Percentiles rank a stretch among this genome's conserved stretches.
phyloP scores from a whole-genome alignment of 495 filamentous ascomycete species.

The Xanthoparmelia taractica region DNA sequence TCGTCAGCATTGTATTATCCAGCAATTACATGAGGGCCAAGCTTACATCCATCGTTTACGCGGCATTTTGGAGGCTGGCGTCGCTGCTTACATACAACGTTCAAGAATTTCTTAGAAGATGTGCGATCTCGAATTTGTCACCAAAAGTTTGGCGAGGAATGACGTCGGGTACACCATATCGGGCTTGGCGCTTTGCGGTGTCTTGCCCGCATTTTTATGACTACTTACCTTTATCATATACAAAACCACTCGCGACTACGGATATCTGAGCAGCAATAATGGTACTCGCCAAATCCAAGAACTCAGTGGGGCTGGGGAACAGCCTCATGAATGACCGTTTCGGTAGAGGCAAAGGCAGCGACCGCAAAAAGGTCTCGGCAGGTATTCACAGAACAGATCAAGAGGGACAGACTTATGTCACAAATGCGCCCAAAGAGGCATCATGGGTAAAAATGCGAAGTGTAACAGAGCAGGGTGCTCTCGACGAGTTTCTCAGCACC shows the following conservation, averaged over 20 bases:
- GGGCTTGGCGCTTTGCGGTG: too few relatives aligned
- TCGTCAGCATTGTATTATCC: conserved; percentile 16
- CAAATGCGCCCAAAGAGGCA: conserved; percentile 62
- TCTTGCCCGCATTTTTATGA: too few relatives aligned
- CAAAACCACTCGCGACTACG: too few relatives aligned
- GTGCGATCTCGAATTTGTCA: too few relatives aligned
- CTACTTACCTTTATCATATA: too few relatives aligned
- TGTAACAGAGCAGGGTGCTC: conserved; percentile 91
- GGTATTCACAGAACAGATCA: conserved; percentile 52
- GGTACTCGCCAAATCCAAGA: conserved; percentile 94
- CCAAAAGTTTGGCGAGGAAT: too few relatives aligned
- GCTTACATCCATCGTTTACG: conserved; percentile 86
- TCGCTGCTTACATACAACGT: neutral
- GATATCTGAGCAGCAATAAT: conserved; percentile 47
- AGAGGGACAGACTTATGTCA: conserved; percentile 57
- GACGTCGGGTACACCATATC: too few relatives aligned
- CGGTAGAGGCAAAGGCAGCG: conserved; percentile 74
- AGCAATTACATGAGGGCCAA: neutral
- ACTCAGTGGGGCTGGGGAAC: conserved; percentile 83
- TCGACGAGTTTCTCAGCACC: conserved; percentile 79
- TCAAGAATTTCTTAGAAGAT: too few relatives aligned
- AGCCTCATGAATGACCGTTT: conserved; percentile 91
- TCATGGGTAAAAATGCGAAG: conserved; percentile 95
- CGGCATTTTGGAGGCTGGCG: conserved; percentile 49
- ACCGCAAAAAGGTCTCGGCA: conserved; percentile 53